Conservation (phyloP, 1,284 basidiomycete genomes). For the Apiotrichum laibachii region DNA sequence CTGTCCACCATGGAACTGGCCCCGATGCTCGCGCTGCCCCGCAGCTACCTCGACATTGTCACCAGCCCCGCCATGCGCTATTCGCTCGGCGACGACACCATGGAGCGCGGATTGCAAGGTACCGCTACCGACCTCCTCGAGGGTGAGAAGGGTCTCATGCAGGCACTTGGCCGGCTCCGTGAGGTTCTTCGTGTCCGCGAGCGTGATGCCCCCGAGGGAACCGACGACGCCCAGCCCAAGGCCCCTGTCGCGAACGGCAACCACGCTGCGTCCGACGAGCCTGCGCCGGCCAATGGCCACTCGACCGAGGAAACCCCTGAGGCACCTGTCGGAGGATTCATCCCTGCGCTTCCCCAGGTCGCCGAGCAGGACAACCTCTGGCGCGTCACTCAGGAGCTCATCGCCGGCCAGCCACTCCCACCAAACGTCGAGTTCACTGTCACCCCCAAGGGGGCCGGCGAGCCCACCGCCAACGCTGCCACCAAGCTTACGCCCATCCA, state of each 20-base stretch:
- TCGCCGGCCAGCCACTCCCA: slow-evolving; percentile 23
- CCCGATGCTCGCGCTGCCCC: slow-evolving; percentile 43
- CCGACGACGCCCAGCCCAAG: slow-evolving; percentile 2
- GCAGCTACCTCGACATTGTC: slow-evolving; percentile 48
- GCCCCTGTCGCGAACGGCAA: neutral
- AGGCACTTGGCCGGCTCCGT: slow-evolving; percentile 45
- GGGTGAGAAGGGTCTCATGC: slow-evolving; percentile 49
- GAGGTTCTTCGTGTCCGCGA: slow-evolving; percentile 41
- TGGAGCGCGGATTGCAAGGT: slow-evolving; percentile 48
- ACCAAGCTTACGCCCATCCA: slow-evolving; percentile 42
- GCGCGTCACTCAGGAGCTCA: slow-evolving; percentile 45
- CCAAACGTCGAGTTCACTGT: slow-evolving; percentile 31
- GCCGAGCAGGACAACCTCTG: slow-evolving; percentile 48
- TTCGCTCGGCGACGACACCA: slow-evolving; percentile 47
- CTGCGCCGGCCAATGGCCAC: slow-evolving; percentile 12
- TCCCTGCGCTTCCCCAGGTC: slow-evolving; percentile 40
- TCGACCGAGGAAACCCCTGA: neutral
- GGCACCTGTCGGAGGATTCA: slow-evolving; percentile 2
- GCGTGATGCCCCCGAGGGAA: slow-evolving; percentile 33
- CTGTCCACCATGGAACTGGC: slow-evolving; percentile 42
- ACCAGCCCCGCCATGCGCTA: slow-evolving; percentile 47
- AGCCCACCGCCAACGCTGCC: slow-evolving; percentile 2
- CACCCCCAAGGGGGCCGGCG: slow-evolving; percentile 29
- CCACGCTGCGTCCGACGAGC: slow-evolving; percentile 12
- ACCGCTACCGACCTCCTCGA: slow-evolving; percentile 51